Evolutionary conservation across 2,329 filamentous ascomycete genomes (phyloP), one percentile per base, ranked within the genome.

Genomic region (Curvularia spicifera): DNA sequence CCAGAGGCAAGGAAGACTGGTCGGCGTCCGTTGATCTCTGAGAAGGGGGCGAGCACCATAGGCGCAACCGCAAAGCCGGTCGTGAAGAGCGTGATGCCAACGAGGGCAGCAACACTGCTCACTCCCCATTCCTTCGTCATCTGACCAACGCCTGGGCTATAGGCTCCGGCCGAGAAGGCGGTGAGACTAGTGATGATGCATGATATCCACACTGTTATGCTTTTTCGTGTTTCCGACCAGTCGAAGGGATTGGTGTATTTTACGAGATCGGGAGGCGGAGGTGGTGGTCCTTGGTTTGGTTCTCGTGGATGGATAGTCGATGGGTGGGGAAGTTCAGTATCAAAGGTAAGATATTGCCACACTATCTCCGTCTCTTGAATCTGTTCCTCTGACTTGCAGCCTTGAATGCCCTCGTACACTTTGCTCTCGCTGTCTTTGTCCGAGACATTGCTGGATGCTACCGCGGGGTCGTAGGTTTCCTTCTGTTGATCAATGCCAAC

Each of bases 21-120:
- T 54, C 91, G 87, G 2, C 93, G 86, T 3, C 93, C 93, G 76
- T 95, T 92, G 72, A 96, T 89, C 77, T 97, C 93, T 0, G 89
- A 92, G 64, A 97, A 89, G 0, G 93, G 93, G 0, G 93, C 93
- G 0, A 97, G 83, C 0, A 91, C 82, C 93, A 97, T 97, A 0
- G 93, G 93, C 0, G 91, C 90, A 24, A 93, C 76, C 0, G 85
- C 91, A 66, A 97, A 97, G 3, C 93, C 74, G 12, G 61, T 65
- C 0, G 91, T 95, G 76, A 95, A 97, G 0, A 87, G 85, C 0
- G 93, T 96, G 60, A 97, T 91, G 33, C 91, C 91, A 1, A 87
- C 81, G 5, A 90, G 80, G n/a, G 88, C 84, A 1, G 87, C 87
- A n/a, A 89, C 82, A 9, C 81, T 79, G 39, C 87, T 88, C 0